Evolutionary conservation across 2,329 filamentous ascomycete species (phyloP).

Genomic region (Ophiostoma perfectum): DNA sequence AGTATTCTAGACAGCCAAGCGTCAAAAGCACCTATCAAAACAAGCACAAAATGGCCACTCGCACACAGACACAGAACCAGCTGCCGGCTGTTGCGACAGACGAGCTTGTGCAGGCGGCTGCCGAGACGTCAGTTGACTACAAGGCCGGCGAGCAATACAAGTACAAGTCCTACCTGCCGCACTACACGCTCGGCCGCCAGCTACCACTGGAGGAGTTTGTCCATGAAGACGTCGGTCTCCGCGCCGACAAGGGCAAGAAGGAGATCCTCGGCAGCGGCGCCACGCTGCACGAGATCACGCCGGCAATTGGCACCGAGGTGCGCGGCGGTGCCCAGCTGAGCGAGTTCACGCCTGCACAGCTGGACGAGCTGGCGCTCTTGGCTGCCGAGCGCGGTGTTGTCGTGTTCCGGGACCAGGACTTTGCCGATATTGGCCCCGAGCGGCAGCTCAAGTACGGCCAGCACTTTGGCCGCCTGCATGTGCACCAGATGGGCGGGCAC

Average conservation of each 20-base stretch:
- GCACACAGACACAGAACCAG: background rate
- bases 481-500: slow-evolving; percentile 42
- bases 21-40: too few relatives aligned
- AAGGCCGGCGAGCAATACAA: slow-evolving; percentile 19
- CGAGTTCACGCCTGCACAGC: slow-evolving; percentile 9
- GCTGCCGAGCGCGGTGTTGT: slow-evolving; percentile 22
- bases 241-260: slow-evolving; percentile 22
- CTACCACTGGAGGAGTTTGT: slow-evolving; percentile 23
- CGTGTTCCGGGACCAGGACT: slow-evolving; percentile 36
- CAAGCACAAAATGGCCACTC: background rate
- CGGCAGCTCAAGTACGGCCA: slow-evolving; percentile 39
- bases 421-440: slow-evolving; percentile 30
- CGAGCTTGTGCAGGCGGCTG: slow-evolving; percentile 7
- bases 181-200: slow-evolving; percentile 21
- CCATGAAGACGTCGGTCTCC: slow-evolving; percentile 22
- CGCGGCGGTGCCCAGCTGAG: slow-evolving; percentile 3
- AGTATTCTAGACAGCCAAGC: too few relatives aligned
- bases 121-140: slow-evolving; percentile 25
- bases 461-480: slow-evolving; percentile 41
- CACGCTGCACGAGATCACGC: slow-evolving; percentile 20
- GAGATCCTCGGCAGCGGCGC: slow-evolving; percentile 22
- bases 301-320: slow-evolving; percentile 22
- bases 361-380: slow-evolving; percentile 21
- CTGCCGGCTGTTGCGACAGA: background rate
- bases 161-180: slow-evolving; percentile 23